phyloP scores from a whole-genome alignment of 139 green algal genomes.

The Zygnema circumcarinatum region DNA sequence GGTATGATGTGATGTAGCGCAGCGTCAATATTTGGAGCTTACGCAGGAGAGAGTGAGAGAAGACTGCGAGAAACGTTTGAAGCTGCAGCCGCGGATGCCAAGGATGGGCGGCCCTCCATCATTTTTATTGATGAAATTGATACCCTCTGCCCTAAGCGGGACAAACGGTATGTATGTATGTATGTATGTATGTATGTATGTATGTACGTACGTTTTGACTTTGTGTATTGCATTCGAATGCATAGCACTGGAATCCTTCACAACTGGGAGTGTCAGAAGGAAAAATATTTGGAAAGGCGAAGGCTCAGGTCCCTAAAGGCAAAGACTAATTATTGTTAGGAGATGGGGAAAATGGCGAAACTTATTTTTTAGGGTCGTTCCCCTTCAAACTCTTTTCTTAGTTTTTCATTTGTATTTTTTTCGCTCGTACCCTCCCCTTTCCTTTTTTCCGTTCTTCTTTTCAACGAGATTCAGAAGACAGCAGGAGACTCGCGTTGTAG shows the following conservation, averaged over 20 bases:
- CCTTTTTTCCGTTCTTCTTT: constrained; percentile 12
- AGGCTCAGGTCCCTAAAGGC: too few species aligned
- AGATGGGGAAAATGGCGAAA: too few species aligned
- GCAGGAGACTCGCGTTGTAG: constrained; percentile 86
- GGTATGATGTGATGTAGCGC: too few species aligned
- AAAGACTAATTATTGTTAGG: too few species aligned
- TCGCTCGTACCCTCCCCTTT: neutral
- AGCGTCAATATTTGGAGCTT: constrained; percentile 51
- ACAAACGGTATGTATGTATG: constrained; percentile 47
- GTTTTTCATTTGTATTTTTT: neutral
- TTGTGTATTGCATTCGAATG: too few species aligned
- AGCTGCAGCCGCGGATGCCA: constrained; percentile 64
- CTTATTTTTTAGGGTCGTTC: too few species aligned
- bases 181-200: neutral
- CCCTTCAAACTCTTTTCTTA: neutral
- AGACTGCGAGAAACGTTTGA: constrained; percentile 83
- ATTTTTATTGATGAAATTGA: constrained; percentile 92
- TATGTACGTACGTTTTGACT: neutral
- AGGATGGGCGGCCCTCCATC: constrained; percentile 67
- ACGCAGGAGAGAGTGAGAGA: constrained; percentile 83
- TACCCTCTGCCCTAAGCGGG: constrained; percentile 79
- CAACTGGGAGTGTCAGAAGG: too few species aligned
- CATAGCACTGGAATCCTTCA: too few species aligned
- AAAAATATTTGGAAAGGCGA: too few species aligned
- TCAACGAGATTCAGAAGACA: constrained; percentile 26